Conservation (phyloP, 768 basidiomycete genomes). For the Suillus sp. region DNA sequence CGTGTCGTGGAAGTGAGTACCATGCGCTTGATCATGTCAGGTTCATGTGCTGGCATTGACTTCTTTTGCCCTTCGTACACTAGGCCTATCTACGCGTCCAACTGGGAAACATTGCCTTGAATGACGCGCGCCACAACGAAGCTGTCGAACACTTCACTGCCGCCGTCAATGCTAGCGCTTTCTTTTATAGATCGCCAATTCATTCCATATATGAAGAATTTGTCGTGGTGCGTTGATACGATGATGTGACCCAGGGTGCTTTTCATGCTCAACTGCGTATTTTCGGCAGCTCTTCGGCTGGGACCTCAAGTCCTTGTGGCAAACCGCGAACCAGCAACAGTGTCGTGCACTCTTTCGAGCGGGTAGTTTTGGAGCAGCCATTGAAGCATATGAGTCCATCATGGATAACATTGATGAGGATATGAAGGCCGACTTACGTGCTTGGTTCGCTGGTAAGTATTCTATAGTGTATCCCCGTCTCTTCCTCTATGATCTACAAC, state of each 20-base stretch:
- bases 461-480: not conserved
- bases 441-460: not conserved
- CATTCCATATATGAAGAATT: not conserved
- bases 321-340: not conserved
- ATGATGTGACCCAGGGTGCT: not conserved
- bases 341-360: not conserved
- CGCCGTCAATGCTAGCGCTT: not conserved
- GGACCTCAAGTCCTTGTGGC: slow-evolving; percentile 2
- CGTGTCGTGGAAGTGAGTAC: not conserved
- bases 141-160: not conserved
- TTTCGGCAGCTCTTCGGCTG: not conserved
- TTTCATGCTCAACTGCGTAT: not conserved
- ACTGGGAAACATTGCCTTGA: not conserved
- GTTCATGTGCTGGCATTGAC: not conserved
- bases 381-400: not conserved
- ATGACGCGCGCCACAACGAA: not conserved
- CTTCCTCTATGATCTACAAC: not conserved
- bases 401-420: not conserved
- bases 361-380: not conserved
- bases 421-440: not conserved
- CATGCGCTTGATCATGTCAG: no score
- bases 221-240: not conserved
- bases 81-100: not conserved
- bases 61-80: not conserved
- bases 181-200: not conserved